Conservation (phyloP, 2,329 filamentous ascomycete genomes). For the Plenodomus biglobosus region DNA sequence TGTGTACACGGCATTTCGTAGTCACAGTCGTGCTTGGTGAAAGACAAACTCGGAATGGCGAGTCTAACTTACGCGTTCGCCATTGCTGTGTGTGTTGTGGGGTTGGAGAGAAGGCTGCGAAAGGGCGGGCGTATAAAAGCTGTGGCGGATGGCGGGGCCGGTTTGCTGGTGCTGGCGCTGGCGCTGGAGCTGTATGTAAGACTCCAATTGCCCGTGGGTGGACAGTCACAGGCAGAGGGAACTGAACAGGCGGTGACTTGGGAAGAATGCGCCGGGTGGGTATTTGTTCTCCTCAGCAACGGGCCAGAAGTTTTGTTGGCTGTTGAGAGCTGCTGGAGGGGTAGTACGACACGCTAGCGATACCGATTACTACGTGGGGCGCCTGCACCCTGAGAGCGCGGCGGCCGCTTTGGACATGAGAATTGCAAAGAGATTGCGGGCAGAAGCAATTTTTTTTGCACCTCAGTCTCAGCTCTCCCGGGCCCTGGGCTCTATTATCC, state of each 20-base stretch:
- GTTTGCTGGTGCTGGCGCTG: too few species aligned
- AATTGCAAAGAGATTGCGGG: slow-evolving; percentile 17
- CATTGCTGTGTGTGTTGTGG: slow-evolving; percentile 49
- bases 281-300: slow-evolving; percentile 24
- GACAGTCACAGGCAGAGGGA: slow-evolving; percentile 4
- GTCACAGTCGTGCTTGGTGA: background rate
- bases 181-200: slow-evolving; percentile 10
- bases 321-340: slow-evolving; percentile 30
- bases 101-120: slow-evolving; percentile 11
- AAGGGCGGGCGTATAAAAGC: slow-evolving; percentile 7
- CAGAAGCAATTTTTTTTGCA: slow-evolving; percentile 6
- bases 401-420: slow-evolving; percentile 16
- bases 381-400: slow-evolving; percentile 17
- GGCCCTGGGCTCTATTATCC: slow-evolving; percentile 5
- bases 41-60: background rate
- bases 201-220: slow-evolving; percentile 14
- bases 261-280: slow-evolving; percentile 20
- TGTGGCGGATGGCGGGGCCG: slow-evolving; percentile 21
- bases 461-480: too few species aligned
- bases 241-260: slow-evolving; percentile 2
- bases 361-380: slow-evolving; percentile 28
- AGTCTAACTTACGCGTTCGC: slow-evolving; percentile 64
- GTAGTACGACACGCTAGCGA: slow-evolving; percentile 22
- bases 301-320: slow-evolving; percentile 24
- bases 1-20: background rate